These are phyloP conservation scores for Xylaria sp. DNA, from an alignment of 2,329 filamentous ascomycete genomes.

Conservation along the genomic window DNA sequence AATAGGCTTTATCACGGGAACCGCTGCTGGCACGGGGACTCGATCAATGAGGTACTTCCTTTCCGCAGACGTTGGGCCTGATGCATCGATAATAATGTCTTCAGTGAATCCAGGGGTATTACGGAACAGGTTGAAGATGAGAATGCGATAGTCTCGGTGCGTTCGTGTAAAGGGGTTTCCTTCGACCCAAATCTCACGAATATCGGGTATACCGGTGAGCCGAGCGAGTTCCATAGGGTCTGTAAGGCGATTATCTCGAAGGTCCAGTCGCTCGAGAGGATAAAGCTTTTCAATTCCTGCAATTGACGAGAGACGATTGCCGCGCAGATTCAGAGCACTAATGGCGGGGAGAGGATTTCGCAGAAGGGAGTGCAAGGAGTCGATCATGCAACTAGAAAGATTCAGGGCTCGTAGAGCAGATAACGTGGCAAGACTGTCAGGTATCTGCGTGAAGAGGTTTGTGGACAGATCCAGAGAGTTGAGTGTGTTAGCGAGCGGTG, in stretches of 20 bases:
- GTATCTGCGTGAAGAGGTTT: slow-evolving; percentile 91
- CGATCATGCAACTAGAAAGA: slow-evolving; percentile 95
- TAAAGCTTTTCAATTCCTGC: slow-evolving; percentile 85
- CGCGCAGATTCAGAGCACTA: slow-evolving; percentile 83
- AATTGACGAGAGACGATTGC: slow-evolving; percentile 79
- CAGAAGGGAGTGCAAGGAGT: slow-evolving; percentile 80
- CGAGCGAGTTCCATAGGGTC: slow-evolving; percentile 88
- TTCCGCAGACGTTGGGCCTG: slow-evolving; percentile 78
- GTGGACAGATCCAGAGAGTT: slow-evolving; percentile 88
- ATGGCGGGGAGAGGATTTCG: slow-evolving; percentile 88
- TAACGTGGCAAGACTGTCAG: slow-evolving; percentile 80
- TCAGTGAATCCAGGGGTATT: slow-evolving; percentile 83
- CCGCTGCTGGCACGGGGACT: slow-evolving; percentile 65
- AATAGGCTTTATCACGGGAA: slow-evolving; percentile 70
- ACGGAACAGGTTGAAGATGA: slow-evolving; percentile 94
- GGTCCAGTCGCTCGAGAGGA: slow-evolving; percentile 81
- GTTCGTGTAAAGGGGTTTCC: slow-evolving; percentile 90
- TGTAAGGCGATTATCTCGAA: slow-evolving; percentile 84
- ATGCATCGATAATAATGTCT: slow-evolving; percentile 83
- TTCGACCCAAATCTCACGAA: slow-evolving; percentile 86
- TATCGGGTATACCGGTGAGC: slow-evolving; percentile 82
- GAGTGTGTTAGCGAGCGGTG: slow-evolving; percentile 78
- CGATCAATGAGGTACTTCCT: slow-evolving; percentile 78
- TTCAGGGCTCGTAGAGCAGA: slow-evolving; percentile 89
- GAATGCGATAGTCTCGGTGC: slow-evolving; percentile 76